A percentile compares a stretch with the other conserved stretches of the same genome.
Conservation (phyloP, 768 basidiomycete species). For the Pholiota conissans region DNA sequence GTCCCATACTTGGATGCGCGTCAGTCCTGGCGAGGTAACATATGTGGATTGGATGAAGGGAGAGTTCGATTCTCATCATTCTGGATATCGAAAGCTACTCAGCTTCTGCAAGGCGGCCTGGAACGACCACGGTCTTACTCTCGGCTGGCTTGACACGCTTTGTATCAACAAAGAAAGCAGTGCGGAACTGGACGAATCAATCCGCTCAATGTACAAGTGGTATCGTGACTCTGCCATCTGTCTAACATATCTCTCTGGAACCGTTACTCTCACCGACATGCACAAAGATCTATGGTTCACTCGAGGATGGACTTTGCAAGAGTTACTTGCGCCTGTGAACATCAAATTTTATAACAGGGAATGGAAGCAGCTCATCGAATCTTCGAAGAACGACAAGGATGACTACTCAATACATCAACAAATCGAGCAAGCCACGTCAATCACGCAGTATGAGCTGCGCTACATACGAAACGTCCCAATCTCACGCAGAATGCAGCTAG, state of each 20-base stretch:
- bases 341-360: background rate
- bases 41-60: background rate
- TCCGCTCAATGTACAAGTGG: no score
- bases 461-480: background rate
- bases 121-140: background rate
- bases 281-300: constrained; percentile 2
- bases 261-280: background rate
- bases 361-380: background rate
- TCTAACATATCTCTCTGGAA: constrained; percentile 1
- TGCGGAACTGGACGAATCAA: constrained; percentile 2
- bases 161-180: constrained; percentile 3
- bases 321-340: background rate
- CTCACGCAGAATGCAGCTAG: no score
- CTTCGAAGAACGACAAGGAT: background rate
- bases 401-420: background rate
- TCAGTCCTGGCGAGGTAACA: background rate
- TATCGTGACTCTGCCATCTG: background rate
- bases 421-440: background rate
- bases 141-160: constrained; percentile 5
- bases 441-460: background rate
- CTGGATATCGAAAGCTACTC: background rate
- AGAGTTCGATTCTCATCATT: background rate
- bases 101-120: background rate
- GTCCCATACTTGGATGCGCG: background rate
- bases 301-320: no score